Conservation (phyloP, 495 filamentous ascomycete species). For the Hypoxylon crocopeplum region DNA sequence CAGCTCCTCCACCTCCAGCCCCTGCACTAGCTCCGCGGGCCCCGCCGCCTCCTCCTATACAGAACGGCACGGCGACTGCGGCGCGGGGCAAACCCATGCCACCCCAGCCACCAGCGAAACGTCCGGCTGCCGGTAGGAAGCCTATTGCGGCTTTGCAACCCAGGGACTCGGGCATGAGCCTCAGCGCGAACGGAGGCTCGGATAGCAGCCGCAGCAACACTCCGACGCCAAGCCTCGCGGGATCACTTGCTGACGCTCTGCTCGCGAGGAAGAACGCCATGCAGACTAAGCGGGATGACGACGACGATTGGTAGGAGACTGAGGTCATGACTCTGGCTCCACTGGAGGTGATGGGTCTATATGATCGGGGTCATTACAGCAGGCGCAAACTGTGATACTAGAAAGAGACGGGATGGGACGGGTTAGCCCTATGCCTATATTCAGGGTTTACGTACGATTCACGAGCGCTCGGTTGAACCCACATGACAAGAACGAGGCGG, state of each 20-base stretch:
- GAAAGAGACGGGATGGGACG: background rate
- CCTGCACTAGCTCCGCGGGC: slow-evolving; percentile 63
- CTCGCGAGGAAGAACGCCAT: slow-evolving; percentile 67
- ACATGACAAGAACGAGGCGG: slow-evolving; percentile 15
- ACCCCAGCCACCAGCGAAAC: slow-evolving; percentile 84
- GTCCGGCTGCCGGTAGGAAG: slow-evolving; percentile 72
- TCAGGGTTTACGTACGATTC: slow-evolving; percentile 19
- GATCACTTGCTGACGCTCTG: slow-evolving; percentile 84
- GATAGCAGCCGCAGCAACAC: slow-evolving; percentile 74
- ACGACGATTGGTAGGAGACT: slow-evolving; percentile 65
- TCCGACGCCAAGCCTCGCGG: slow-evolving; percentile 74
- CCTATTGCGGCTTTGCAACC: slow-evolving; percentile 68
- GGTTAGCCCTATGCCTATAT: background rate
- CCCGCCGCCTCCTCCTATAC: slow-evolving; percentile 58
- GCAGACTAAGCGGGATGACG: slow-evolving; percentile 76
- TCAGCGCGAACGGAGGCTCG: slow-evolving; percentile 70
- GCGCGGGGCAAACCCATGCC: slow-evolving; percentile 73
- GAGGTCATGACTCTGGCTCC: background rate
- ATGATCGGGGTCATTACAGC: background rate
- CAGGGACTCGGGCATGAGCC: slow-evolving; percentile 74
- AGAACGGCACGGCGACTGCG: slow-evolving; percentile 56
- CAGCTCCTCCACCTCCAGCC: slow-evolving; percentile 62
- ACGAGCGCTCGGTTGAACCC: slow-evolving; percentile 17
- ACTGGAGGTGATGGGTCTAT: background rate
- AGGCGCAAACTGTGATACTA: too few relatives aligned